Evolutionary conservation across 768 basidiomycete genomes (phyloP).

Genomic region (Mycena filopes): DNA sequence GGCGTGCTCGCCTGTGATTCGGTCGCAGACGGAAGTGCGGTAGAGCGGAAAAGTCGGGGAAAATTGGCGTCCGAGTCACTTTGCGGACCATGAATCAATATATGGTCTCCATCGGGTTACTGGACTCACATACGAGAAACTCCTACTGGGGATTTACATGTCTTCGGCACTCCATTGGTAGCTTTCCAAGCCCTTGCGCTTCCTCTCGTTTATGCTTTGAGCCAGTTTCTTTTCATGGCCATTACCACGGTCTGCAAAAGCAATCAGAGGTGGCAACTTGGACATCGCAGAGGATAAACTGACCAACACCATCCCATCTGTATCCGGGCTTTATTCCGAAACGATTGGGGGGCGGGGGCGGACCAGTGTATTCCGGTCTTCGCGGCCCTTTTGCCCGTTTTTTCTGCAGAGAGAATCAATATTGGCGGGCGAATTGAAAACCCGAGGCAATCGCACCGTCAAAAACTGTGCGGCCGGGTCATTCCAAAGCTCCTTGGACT

Average conservation of each 20-base stretch:
- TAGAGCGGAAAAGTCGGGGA: not conserved
- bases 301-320: conserved; percentile 98
- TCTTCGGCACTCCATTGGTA: conserved; percentile 93
- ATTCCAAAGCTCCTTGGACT: conserved; percentile 89
- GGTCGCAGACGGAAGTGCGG: conserved; percentile 24
- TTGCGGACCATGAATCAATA: not conserved
- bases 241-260: conserved; percentile 79
- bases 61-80: not conserved
- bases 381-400: conserved; percentile 78
- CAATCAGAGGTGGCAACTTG: conserved; percentile 7
- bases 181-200: conserved; percentile 75
- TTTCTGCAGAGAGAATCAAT: conserved; percentile 54
- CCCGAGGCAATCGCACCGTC: conserved; percentile 63
- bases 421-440: not conserved
- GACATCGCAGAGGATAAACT: conserved; percentile 37
- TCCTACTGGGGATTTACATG: conserved; percentile 66
- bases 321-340: conserved; percentile 96
- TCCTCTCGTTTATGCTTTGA: conserved; percentile 81
- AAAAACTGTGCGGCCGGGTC: conserved; percentile 98
- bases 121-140: conserved; percentile 11
- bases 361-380: conserved; percentile 87
- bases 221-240: conserved; percentile 96
- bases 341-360: conserved; percentile 92
- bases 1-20: conserved; percentile 3
- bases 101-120: not conserved